Percentiles rank a stretch among this genome's conserved stretches.
Evolutionary conservation across 345 rosid genomes (phyloP).

Genomic region (Citrus cavaleriei): DNA sequence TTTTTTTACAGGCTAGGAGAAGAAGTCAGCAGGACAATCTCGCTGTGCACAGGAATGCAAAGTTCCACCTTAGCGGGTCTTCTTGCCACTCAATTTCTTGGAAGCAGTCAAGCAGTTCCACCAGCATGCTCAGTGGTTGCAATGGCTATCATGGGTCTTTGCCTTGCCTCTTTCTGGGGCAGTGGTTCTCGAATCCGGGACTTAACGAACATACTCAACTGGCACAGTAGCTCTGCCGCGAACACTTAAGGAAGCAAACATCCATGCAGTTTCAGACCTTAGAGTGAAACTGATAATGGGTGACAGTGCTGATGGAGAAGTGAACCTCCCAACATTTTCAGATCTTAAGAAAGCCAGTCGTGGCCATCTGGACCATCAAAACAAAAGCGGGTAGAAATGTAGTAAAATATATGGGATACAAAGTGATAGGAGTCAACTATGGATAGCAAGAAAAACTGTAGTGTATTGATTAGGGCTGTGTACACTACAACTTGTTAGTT

Average conservation of each 20-base stretch:
- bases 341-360: background rate
- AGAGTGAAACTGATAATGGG: background rate
- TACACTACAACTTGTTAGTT: background rate
- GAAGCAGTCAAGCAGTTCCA: constrained; percentile 88
- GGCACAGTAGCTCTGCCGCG: constrained; percentile 32
- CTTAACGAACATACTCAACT: constrained; percentile 35
- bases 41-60: constrained; percentile 95
- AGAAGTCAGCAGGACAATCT: constrained; percentile 82
- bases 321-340: background rate
- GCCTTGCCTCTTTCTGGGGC: constrained; percentile 94
- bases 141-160: constrained; percentile 97
- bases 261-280: background rate
- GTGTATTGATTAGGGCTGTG: background rate
- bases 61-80: constrained; percentile 95
- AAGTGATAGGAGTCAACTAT: background rate
- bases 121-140: constrained; percentile 94
- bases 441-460: background rate
- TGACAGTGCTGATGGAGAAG: background rate
- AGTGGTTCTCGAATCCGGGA: constrained; percentile 63
- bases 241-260: constrained; percentile 16
- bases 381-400: background rate
- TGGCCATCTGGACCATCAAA: background rate
- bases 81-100: constrained; percentile 81
- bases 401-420: background rate
- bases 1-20: constrained; percentile 60